phyloP scores from a whole-genome alignment of 179 eudicot genomes.

The Nepenthes alata region DNA sequence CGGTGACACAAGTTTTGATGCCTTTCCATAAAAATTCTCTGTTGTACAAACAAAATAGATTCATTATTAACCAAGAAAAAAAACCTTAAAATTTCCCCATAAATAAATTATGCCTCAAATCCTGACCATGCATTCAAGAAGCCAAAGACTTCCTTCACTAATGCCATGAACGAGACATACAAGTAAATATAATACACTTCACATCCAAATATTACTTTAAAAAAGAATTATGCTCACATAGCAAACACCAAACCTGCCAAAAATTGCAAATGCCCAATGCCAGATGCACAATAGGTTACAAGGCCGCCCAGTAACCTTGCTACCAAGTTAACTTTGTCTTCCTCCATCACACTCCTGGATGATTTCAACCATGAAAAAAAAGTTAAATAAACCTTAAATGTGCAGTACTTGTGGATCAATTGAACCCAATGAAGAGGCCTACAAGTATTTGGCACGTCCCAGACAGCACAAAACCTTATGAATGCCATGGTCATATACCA shows the following conservation, averaged over 20 bases:
- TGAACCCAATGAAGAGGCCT: conserved; percentile 16
- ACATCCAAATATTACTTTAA: too few relatives aligned
- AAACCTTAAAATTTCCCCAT: too few relatives aligned
- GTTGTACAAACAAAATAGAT: too few relatives aligned
- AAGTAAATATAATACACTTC: too few relatives aligned
- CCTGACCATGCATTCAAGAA: too few relatives aligned
- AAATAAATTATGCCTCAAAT: too few relatives aligned
- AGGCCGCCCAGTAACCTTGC: conserved; percentile 72
- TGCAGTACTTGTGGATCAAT: conserved; percentile 1
- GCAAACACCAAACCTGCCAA: conserved; percentile 47
- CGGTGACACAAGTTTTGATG: too few relatives aligned
- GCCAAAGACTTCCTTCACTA: too few relatives aligned
- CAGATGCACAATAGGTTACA: conserved; percentile 69
- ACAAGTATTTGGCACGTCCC: conserved; percentile 78
- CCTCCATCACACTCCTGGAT: conserved; percentile 47
- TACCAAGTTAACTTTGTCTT: conserved; percentile 68
- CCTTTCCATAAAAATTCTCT: too few relatives aligned
- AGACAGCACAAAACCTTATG: conserved; percentile 83
- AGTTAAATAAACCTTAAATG: conserved; percentile 1
- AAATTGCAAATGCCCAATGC: conserved; percentile 71
- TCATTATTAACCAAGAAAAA: too few relatives aligned
- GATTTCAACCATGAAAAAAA: conserved; percentile 5
- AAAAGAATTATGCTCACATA: background rate
- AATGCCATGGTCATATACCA: conserved; percentile 75
- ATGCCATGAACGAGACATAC: too few relatives aligned